Evolutionary conservation across 306 rosid species (phyloP).

Genomic region (Glycine soja): DNA sequence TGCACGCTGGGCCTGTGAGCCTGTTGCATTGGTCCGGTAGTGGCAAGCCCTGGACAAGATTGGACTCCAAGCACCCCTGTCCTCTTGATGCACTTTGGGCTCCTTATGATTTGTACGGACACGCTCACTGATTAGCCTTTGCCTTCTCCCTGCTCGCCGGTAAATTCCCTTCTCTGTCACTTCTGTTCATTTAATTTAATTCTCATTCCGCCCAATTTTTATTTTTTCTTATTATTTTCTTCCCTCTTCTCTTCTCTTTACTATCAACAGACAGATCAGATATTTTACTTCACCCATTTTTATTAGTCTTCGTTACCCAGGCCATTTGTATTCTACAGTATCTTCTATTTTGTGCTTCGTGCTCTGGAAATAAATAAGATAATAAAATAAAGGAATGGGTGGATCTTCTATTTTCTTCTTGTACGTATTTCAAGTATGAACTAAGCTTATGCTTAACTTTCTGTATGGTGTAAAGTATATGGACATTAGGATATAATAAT

Average conservation of each 20-base stretch:
- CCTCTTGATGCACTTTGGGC: conserved; percentile 67
- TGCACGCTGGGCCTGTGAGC: conserved; percentile 73
- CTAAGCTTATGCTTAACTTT: background rate
- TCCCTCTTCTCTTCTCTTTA: conserved; percentile 25
- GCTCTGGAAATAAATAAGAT: conserved; percentile 57
- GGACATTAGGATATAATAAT: background rate
- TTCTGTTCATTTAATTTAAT: conserved; percentile 43
- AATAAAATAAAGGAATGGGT: background rate
- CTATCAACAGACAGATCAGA: conserved; percentile 33
- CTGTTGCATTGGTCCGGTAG: conserved; percentile 79
- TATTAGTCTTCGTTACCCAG: conserved; percentile 13
- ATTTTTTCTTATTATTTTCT: conserved; percentile 3
- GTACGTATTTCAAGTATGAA: background rate
- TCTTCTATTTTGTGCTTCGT: conserved; percentile 40
- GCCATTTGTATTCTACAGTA: conserved; percentile 29
- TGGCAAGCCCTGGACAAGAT: conserved; percentile 72
- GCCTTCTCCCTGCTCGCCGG: conserved; percentile 45
- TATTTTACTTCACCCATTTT: conserved; percentile 38
- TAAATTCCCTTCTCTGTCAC: conserved; percentile 52
- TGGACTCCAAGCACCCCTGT: conserved; percentile 64
- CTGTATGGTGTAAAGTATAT: background rate
- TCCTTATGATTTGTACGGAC: conserved; percentile 74
- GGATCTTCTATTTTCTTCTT: conserved; percentile 44
- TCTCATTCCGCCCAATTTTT: conserved; percentile 32
- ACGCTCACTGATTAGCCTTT: conserved; percentile 45